Conservation (phyloP, 2,329 filamentous ascomycete species). For the Dothistroma pini region DNA sequence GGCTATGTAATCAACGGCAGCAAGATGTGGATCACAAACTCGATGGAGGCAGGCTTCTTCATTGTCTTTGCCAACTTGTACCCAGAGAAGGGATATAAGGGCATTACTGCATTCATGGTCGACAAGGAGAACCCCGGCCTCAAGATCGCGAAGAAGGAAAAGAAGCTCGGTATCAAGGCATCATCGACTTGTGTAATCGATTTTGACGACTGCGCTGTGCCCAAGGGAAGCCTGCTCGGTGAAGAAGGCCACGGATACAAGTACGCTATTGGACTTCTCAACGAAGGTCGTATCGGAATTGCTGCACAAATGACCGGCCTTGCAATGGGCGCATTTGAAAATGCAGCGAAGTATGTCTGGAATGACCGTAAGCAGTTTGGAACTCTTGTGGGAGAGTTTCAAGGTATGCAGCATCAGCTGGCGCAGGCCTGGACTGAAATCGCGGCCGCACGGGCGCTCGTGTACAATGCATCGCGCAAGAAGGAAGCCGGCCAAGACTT, state of each 20-base stretch:
- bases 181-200: constrained; percentile 96
- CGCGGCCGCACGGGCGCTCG: constrained; percentile 79
- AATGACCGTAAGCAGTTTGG: constrained; percentile 99
- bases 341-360: constrained; percentile 91
- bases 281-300: constrained; percentile 96
- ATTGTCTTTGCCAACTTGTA: constrained; percentile 98
- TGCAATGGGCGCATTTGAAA: constrained; percentile 90
- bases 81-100: constrained; percentile 88
- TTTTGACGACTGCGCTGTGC: constrained; percentile 93
- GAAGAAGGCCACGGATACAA: constrained; percentile 93
- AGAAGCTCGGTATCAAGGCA: constrained; percentile 96
- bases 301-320: constrained; percentile 98
- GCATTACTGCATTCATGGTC: constrained; percentile 92
- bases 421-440: constrained; percentile 96
- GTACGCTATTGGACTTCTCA: constrained; percentile 89
- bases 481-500: constrained; percentile 98
- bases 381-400: constrained; percentile 88
- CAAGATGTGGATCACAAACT: constrained; percentile 99
- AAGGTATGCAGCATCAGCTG: constrained; percentile 99
- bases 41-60: constrained; percentile 88
- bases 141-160: constrained; percentile 98
- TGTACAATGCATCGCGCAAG: constrained; percentile 94
- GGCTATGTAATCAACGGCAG: constrained; percentile 85
- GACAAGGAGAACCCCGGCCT: constrained; percentile 89
- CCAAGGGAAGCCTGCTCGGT: constrained; percentile 82